Evolutionary conservation across 1,284 basidiomycete species (phyloP), one percentile per base, ranked within the genome.

Genomic region (Rhizoctonia solani): DNA sequence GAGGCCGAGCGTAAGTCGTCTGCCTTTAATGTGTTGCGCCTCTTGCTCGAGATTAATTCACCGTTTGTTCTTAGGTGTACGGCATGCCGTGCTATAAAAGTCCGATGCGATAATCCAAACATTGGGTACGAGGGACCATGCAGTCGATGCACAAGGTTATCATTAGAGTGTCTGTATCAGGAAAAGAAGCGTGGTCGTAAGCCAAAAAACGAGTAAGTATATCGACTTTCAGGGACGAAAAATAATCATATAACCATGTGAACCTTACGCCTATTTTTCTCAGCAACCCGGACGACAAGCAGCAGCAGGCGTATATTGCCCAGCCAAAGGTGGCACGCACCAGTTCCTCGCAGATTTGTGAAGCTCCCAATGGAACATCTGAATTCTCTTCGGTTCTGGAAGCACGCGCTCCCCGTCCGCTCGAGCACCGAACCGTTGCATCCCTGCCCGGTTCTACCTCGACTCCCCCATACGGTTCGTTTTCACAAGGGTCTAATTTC

Each of bases 181-280:
- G 61, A 65, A 23, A 65, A 65, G 39, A 65, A 65, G 39, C 50
- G 61, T 16, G 61, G 61, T 1, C 30, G 61, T n/a, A 65, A 65
- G 19, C 61, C 61, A 25, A 65, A 65, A 53, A 65, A 65, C 49
- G 59, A 65, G 59, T 65, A 25, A 52, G 59, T 47, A n/a, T 9
- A 46, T 39, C 32, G 30, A n/a, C 50, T 41, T 27, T 42, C 39
- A 23, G 46, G 25, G 58, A 49, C 13, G 42, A 61, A 50, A 44
- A 41, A 49, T 44, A 37, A 42, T 27, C 39, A 1, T 19, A 19
- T 30, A n/a, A n/a, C n/a, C n/a, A n/a, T n/a, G n/a, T n/a, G n/a
- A n/a, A n/a, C n/a, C n/a, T n/a, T n/a, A n/a, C n/a, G n/a, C n/a
- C n/a, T n/a, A n/a, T n/a, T n/a, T n/a, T n/a, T n/a, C n/a, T n/a